Base-by-base conservation (phyloP, 257 asterid genomes). In the Capsicum chinense region DNA sequence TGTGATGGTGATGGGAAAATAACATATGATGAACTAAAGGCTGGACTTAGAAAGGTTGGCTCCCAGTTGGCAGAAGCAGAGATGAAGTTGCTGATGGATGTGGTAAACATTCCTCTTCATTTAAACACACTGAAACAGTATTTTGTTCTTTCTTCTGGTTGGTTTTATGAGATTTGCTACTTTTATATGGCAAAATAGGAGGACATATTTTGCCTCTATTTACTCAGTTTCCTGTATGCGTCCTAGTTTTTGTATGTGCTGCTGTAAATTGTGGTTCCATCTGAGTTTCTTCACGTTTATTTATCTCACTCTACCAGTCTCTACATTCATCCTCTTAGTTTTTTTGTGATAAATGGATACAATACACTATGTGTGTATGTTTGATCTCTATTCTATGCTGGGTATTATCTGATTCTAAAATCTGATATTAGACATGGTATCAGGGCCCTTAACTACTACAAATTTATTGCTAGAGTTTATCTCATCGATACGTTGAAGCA, bases 11-110 rank as follows among this genome's bases (percentile, higher is more conserved):
- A 97, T 67, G 99, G 98, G 85, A 97, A 93, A 91, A 95, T 97
- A 52, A 87, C 98, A 33, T 97, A 90, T 47, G 98, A 93, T 80
- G 99, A 97, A 86, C 93, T 97, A 79, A 92, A 91, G 89, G 86
- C 95, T 83, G 99, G 99, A 82, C 90, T 97, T 16, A 87, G 89
- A 63, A 97, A 90, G 91, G 99, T 97, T 83, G 99, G 99, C 79
- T 97, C 99, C 81, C 98, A 97, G 87, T 93, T 97, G 83, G 98
- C 98, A 44, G 99, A 95, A 64, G 97, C 99, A 59, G 99, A 97
- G 92, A 97, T 97, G 83, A 97, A 92, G 91, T 83, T 97, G 88
- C 87, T 97, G 84, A 97, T 97, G 99, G 99, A 97, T 88, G 99
- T 97, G 94, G 99, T 97, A 95, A 90, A 69, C 85, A 60, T 85